Evolutionary conservation across 768 basidiomycete species (phyloP).

Genomic region (Rhodocollybia butyracea): DNA sequence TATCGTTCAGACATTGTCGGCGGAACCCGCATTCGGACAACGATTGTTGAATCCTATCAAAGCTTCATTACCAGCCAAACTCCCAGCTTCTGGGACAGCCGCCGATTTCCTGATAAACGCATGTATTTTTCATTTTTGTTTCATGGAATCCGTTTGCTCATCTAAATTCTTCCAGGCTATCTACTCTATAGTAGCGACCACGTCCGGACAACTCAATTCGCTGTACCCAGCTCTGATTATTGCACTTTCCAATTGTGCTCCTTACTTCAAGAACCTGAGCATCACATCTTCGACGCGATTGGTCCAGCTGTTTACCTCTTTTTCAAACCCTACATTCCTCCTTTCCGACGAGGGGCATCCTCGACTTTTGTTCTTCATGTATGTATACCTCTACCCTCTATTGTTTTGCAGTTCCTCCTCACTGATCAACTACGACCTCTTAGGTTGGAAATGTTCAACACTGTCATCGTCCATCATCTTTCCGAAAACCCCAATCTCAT

Average conservation of each 20-base stretch:
- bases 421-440: not conserved
- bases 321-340: constrained; percentile 86
- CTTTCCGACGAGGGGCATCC: constrained; percentile 96
- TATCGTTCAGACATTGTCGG: constrained; percentile 87
- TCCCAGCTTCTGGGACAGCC: constrained; percentile 66
- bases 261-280: constrained; percentile 78
- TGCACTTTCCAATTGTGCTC: constrained; percentile 83
- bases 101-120: constrained; percentile 90
- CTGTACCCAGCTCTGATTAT: constrained; percentile 93
- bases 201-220: constrained; percentile 75
- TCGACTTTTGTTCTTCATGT: constrained; percentile 89
- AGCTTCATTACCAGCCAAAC: constrained; percentile 71
- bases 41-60: constrained; percentile 64
- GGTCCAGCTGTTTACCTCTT: constrained; percentile 86
- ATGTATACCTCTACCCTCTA: not conserved
- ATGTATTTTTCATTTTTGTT: constrained; percentile 21
- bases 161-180: constrained; percentile 54
- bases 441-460: constrained; percentile 91
- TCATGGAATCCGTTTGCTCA: not conserved
- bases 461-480: constrained; percentile 73
- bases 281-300: constrained; percentile 81
- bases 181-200: constrained; percentile 86
- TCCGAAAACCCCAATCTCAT: constrained; percentile 84
- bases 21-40: constrained; percentile 75
- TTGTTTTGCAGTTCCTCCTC: not conserved